A percentile compares a stretch with the other conserved stretches of the same genome.
Evolutionary conservation across 108 stramenopile genomes (phyloP).

Genomic region (Pseudonitzschia multiseries): DNA sequence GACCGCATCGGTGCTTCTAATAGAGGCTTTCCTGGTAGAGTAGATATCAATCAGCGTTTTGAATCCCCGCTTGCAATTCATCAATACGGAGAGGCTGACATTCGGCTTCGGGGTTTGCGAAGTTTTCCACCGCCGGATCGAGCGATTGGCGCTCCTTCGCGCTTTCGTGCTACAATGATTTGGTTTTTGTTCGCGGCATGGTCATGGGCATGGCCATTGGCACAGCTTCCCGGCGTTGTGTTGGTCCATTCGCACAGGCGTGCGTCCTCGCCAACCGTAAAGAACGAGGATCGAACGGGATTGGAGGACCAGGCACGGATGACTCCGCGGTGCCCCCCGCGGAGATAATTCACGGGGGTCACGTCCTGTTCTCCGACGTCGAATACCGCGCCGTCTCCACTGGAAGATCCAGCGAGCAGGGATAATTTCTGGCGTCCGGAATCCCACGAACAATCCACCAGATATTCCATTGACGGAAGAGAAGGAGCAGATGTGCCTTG

Average conservation of each 20-base stretch:
- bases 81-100: constrained; percentile 30
- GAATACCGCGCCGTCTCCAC: constrained; percentile 71
- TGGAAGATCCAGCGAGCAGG: constrained; percentile 63
- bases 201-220: background rate
- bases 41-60: no score
- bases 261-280: constrained; percentile 87
- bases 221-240: background rate
- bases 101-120: constrained; percentile 28
- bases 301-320: constrained; percentile 66
- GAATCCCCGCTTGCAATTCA: background rate
- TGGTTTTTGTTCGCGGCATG: background rate
- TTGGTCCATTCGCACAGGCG: constrained; percentile 80
- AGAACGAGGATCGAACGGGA: constrained; percentile 31
- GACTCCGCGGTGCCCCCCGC: constrained; percentile 75
- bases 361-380: constrained; percentile 60
- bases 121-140: constrained; percentile 14
- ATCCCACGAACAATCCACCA: constrained; percentile 77
- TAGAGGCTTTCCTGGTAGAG: no score
- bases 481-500: background rate
- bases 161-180: constrained; percentile 11
- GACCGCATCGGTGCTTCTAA: no score
- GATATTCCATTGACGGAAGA: constrained; percentile 42
- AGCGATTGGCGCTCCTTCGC: background rate
- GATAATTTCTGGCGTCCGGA: constrained; percentile 50
- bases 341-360: constrained; percentile 29